Percentiles rank a stretch among this genome's conserved stretches.
Conservation (phyloP, 2,329 filamentous ascomycete genomes). For the Chrysoporthe cubensis region DNA sequence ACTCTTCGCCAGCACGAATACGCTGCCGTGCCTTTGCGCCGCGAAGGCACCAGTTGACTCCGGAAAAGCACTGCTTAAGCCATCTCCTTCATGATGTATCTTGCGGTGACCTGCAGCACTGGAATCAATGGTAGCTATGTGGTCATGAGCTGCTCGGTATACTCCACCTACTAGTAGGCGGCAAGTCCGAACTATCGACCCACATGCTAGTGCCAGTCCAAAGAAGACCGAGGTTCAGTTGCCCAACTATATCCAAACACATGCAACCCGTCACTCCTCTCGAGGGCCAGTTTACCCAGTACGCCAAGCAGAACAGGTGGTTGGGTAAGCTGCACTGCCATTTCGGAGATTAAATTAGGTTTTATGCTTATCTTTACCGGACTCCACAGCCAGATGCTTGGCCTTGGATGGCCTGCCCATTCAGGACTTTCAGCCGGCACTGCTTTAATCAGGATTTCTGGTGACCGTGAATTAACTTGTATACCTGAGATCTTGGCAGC, state of each 20-base stretch:
- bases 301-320: not conserved
- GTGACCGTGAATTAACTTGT: not conserved
- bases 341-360: slow-evolving; percentile 7
- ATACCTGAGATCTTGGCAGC: not conserved
- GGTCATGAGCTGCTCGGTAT: no score
- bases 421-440: slow-evolving; percentile 2
- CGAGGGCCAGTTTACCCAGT: not conserved
- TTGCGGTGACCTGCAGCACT: no score
- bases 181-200: not conserved
- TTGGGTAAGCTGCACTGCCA: not conserved
- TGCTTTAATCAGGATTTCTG: not conserved
- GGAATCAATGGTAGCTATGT: no score
- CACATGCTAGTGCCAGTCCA: not conserved
- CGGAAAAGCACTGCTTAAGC: no score
- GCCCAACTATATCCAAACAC: not conserved
- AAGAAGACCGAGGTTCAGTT: not conserved
- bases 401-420: not conserved
- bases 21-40: no score
- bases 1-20: no score
- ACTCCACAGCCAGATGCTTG: not conserved
- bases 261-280: not conserved
- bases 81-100: no score
- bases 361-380: slow-evolving; percentile 11
- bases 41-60: no score
- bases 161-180: not conserved